A percentile compares a stretch with the other conserved stretches of the same genome.
Evolutionary conservation across 192 early-diverging fungal genomes (phyloP).

Genomic region (Paraglomus brasilianum): DNA sequence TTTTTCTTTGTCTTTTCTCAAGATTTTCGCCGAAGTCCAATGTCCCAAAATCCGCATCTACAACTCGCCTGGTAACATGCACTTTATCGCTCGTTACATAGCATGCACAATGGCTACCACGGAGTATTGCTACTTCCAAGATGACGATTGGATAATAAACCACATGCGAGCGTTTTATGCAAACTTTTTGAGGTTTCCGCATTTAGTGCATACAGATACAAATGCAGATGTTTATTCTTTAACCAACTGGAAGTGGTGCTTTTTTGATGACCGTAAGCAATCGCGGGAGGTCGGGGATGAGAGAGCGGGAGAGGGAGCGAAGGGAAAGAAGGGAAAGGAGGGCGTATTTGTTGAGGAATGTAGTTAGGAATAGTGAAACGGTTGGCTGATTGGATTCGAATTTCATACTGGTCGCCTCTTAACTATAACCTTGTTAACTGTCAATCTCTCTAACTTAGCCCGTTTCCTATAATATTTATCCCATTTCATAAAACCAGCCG

Average conservation of each 20-base stretch:
- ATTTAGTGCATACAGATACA: slow-evolving; percentile 55
- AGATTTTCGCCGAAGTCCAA: slow-evolving; percentile 40
- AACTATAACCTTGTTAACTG: background rate
- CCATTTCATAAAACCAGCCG: slow-evolving; percentile 29
- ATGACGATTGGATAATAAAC: slow-evolving; percentile 49
- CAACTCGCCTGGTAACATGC: slow-evolving; percentile 49
- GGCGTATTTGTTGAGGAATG: background rate
- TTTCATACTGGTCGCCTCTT: background rate
- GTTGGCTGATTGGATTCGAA: background rate
- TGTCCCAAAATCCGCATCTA: slow-evolving; percentile 49
- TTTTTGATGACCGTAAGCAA: slow-evolving; percentile 51
- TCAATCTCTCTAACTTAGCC: background rate
- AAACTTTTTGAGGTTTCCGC: slow-evolving; percentile 54
- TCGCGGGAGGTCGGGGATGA: no score
- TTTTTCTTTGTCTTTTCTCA: background rate
- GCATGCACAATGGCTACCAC: slow-evolving; percentile 55
- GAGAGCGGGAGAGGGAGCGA: background rate
- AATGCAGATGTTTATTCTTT: slow-evolving; percentile 46
- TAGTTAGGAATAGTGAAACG: background rate
- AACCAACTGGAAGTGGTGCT: slow-evolving; percentile 58
- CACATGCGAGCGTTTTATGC: slow-evolving; percentile 54
- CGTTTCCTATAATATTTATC: background rate
- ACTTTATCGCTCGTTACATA: slow-evolving; percentile 55
- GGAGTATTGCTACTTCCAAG: slow-evolving; percentile 60
- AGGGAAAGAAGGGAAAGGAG: background rate